Evolutionary conservation across 345 rosid species (phyloP), one percentile per base, ranked within the genome.

Genomic region (Anastatica hierochuntica): DNA sequence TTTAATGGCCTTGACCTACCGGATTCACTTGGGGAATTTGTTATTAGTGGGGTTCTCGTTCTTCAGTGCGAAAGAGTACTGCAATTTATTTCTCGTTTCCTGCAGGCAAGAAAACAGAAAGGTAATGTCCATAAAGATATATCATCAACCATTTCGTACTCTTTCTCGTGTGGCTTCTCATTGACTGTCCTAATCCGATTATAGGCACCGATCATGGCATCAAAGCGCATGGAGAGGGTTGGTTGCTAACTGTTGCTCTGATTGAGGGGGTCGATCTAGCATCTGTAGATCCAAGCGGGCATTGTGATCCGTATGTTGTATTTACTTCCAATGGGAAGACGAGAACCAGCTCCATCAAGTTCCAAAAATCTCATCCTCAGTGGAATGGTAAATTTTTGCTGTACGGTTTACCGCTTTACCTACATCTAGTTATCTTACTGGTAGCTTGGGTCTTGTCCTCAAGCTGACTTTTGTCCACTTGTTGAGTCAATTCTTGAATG

Each of bases 161-260:
- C 12, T 12, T 43, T 41, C 31, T 14, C n/a, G n/a, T 41, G 43
- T 21, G 42, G 36, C 33, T 58, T 49, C 10, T 42, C 31, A 11
- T 34, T 57, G 18, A 36, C 39, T 23, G 39, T 49, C 15, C 45
- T 34, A 14, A 27, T 58, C 42, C 15, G 27, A 56, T 31, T 47
- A 55, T 62, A 90, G 98, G 90, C 23, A 78, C 83, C 52, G 98
- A 90, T 79, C 96, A 87, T 68, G 98, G 98, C 62, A 64, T 87
- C 56, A 90, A 79, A 78, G 96, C 98, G 23, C 96, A 76, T 75
- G 98, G 98, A 21, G 90, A 84, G 61, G 98, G 98, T 51, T 90
- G 98, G 96, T 54, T 90, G 58, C 80, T 87, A 51, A 90, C 98
- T 36, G 81, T 79, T 82, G 98, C 96, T 49, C 73, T 90, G 63